Evolutionary conservation across 1,139 yeast genomes (phyloP), one percentile per base, ranked within the genome.

Genomic region (Pichia sp.): DNA sequence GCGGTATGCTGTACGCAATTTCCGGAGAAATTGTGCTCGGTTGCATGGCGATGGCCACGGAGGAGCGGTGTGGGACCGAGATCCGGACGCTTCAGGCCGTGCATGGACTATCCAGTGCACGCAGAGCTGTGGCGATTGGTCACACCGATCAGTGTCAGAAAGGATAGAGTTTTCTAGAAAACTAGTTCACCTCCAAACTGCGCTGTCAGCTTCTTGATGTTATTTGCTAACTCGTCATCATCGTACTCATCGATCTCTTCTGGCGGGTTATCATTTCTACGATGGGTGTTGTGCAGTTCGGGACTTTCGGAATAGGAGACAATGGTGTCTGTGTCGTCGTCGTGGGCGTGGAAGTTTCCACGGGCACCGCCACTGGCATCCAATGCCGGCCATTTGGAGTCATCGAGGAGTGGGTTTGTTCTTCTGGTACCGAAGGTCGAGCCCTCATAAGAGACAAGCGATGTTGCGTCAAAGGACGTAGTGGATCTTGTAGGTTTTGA

Each of bases 381-480:
- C 10, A 64, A 48, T 5, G 58, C 56, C 7, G 67, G 67, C 63
- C 63, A 63, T 20, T 51, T 51, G 10, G 46, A 44, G 10, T 48
- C 30, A 45, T 53, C 53, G 6, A 27, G 6, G 16, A 24, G 16
- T 27, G 20, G 40, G 16, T 24, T 53, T 48, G 27, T 36, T 14
- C 50, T 46, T 27, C 17, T 48, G n/a, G 24, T 49, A 46, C 50
- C 51, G 47, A 50, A 59, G 51, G 58, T 52, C 4, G 59, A 57
- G 33, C 66, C 64, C 45, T 61, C 65, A 50, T 64, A 65, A 3
- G 67, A 62, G 7, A 64, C 59, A 33, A 65, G 24, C 24, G 66
- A 64, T 7, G 60, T 55, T 1, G 67, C 58, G 48, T 66, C 67
- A 53, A 59, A 63, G 3, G 60, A 53, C 24, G 49, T 44, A 20